These are phyloP conservation scores for Cichorium intybus DNA, from an alignment of 140 eudicot genomes.

Conservation along the genomic window DNA sequence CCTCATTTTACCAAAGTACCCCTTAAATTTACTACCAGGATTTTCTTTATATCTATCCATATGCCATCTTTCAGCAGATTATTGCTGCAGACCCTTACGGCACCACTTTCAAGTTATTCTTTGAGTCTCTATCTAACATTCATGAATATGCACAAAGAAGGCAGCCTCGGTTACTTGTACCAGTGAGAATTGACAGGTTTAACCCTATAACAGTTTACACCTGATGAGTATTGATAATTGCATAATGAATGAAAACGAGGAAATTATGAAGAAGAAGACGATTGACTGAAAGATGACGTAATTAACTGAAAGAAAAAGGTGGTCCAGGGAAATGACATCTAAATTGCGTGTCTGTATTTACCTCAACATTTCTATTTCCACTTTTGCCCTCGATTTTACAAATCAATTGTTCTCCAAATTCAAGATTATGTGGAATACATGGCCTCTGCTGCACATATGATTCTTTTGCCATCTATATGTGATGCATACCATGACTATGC, in stretches of 20 bases:
- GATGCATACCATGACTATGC: conserved; percentile 88
- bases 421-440: conserved; percentile 93
- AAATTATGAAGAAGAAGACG: no score
- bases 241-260: no score
- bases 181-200: conserved; percentile 45
- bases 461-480: conserved; percentile 86
- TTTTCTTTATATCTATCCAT: background rate
- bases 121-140: conserved; percentile 85
- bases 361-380: background rate
- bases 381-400: background rate
- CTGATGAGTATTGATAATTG: no score
- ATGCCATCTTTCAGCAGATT: conserved; percentile 49
- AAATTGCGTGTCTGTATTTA: background rate
- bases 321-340: conserved; percentile 53
- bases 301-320: conserved; percentile 77
- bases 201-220: conserved; percentile 8
- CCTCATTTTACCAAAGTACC: background rate
- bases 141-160: conserved; percentile 83
- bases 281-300: no score
- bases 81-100: conserved; percentile 95
- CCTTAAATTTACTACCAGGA: no score
- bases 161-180: conserved; percentile 88
- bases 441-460: conserved; percentile 81
- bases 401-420: conserved; percentile 42
- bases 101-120: conserved; percentile 78